Evolutionary conservation across 805 yeast species (phyloP).

Genomic region (Cyberlindnera mississippiensis): DNA sequence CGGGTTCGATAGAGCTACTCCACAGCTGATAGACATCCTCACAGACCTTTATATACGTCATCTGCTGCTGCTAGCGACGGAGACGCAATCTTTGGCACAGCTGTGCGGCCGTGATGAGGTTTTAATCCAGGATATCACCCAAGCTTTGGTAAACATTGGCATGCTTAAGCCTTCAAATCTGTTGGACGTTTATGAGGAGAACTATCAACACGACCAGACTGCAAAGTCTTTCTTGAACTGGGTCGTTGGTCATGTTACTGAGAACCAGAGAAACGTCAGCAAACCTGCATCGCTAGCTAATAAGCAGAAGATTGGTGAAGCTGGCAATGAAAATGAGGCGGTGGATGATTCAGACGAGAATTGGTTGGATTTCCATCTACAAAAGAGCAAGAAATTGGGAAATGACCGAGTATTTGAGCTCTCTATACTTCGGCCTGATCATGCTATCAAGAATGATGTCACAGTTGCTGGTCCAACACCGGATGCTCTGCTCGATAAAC

Average conservation of each 20-base stretch:
- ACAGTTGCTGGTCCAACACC: conserved; percentile 20
- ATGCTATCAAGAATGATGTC: conserved; percentile 14
- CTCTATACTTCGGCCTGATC: conserved; percentile 18
- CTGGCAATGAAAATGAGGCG: background rate
- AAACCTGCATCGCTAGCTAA: conserved; percentile 25
- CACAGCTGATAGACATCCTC: conserved; percentile 66
- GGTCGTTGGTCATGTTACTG: conserved; percentile 45
- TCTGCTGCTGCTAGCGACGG: conserved; percentile 48
- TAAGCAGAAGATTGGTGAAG: conserved; percentile 1
- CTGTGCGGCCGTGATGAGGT: conserved; percentile 44
- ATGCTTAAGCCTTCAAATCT: conserved; percentile 54
- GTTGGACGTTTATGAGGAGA: conserved; percentile 52
- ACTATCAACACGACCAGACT: conserved; percentile 43
- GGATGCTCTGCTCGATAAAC: conserved; percentile 10
- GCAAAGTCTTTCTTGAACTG: conserved; percentile 51
- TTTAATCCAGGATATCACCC: conserved; percentile 62
- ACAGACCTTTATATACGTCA: conserved; percentile 73
- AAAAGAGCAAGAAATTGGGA: conserved; percentile 26
- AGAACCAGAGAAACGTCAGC: conserved; percentile 38
- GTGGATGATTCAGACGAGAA: conserved; percentile 29
- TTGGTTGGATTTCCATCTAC: conserved; percentile 33
- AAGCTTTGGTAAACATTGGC: conserved; percentile 62
- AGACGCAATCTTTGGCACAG: conserved; percentile 47
- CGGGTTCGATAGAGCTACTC: conserved; percentile 80
- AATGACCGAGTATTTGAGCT: conserved; percentile 21